These are phyloP conservation scores for Lactarius pseudohatsudake DNA, from an alignment of 768 basidiomycete species.

Conservation along the genomic window DNA sequence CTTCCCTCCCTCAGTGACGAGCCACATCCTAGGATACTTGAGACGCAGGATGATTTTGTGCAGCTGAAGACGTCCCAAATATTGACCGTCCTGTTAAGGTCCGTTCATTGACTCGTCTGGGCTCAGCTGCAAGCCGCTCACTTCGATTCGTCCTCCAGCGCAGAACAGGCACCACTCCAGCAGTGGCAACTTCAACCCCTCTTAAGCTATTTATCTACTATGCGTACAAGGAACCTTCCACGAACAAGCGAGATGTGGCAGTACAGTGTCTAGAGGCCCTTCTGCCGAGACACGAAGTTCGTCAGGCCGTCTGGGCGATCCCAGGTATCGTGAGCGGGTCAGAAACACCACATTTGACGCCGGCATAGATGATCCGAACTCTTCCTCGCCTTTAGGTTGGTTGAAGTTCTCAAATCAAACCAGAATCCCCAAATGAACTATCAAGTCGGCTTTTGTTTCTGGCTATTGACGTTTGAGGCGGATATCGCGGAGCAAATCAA, in stretches of 20 bases:
- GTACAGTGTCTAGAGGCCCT: conserved; percentile 90
- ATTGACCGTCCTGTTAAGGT: conserved; percentile 83
- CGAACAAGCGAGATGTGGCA: conserved; percentile 80
- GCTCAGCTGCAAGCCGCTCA: neutral
- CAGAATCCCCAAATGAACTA: conserved; percentile 94
- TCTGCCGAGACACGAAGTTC: conserved; percentile 75
- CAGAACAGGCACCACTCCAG: conserved; percentile 33
- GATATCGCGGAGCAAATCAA: conserved; percentile 84
- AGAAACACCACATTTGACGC: conserved; percentile 26
- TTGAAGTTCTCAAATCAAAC: conserved; percentile 78
- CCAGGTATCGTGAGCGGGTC: conserved; percentile 70
- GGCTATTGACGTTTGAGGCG: conserved; percentile 91
- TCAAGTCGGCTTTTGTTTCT: conserved; percentile 89
- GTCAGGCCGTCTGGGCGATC: conserved; percentile 78
- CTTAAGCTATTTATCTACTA: conserved; percentile 34
- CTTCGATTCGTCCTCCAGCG: conserved; percentile 26
- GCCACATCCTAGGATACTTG: conserved; percentile 56
- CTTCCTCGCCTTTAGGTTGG: conserved; percentile 49
- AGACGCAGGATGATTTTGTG: conserved; percentile 91
- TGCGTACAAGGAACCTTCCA: conserved; percentile 43
- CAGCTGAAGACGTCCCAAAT: conserved; percentile 89
- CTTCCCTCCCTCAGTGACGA: conserved; percentile 23
- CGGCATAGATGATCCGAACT: conserved; percentile 4
- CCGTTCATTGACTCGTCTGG: conserved; percentile 37
- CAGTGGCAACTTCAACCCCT: conserved; percentile 38